These are phyloP conservation scores for Helotiales sp. DNA, from an alignment of 2,329 filamentous ascomycete species.

Conservation along the genomic window DNA sequence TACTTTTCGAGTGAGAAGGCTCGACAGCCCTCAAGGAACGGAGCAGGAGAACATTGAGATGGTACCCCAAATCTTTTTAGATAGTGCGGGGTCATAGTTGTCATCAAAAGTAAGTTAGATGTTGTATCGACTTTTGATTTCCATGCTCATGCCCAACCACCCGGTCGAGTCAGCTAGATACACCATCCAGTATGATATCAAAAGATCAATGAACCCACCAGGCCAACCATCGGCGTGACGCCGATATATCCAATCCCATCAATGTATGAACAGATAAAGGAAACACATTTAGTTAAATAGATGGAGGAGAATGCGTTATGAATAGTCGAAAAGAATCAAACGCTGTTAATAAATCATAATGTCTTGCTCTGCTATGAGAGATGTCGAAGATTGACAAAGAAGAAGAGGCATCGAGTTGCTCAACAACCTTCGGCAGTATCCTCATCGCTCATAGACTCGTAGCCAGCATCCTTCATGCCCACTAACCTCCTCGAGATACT, in stretches of 20 bases:
- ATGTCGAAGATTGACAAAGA: neutral
- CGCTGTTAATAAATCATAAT: neutral
- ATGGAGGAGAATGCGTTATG: neutral
- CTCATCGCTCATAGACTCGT: slow-evolving; percentile 60
- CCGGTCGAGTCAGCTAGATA: neutral
- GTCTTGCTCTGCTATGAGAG: neutral
- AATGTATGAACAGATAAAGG: neutral
- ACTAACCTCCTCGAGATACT: slow-evolving; percentile 60
- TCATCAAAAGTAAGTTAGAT: neutral
- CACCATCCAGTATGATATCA: neutral
- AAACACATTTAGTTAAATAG: neutral
- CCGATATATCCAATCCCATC: neutral
- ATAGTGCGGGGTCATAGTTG: no score
- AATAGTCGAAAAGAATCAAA: neutral
- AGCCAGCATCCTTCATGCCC: slow-evolving; percentile 66
- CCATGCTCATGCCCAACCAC: neutral
- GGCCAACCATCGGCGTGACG: neutral
- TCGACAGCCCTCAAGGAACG: no score
- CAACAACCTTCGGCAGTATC: slow-evolving; percentile 40
- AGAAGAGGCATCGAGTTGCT: slow-evolving; percentile 16
- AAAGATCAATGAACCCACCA: neutral
- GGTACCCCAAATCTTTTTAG: no score
- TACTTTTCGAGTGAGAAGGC: no score
- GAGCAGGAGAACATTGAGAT: no score
- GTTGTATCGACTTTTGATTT: neutral